These are phyloP conservation scores for Pseudisothecium myosuroides DNA, from an alignment of 225 moss, liverwort and hornwort genomes.

Conservation along the genomic window DNA sequence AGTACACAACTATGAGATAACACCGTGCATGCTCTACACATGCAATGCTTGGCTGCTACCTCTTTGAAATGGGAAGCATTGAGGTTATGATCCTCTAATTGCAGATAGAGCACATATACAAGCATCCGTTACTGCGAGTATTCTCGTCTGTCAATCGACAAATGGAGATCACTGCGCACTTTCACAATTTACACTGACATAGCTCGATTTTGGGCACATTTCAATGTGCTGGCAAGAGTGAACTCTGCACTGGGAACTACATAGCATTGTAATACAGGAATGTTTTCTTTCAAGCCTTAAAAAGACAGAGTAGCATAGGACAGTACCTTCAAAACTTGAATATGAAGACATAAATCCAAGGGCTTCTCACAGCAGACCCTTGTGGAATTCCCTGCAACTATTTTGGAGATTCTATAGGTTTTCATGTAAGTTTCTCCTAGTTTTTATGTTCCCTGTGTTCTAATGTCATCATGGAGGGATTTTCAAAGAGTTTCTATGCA, in stretches of 20 bases:
- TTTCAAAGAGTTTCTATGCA: too few species aligned
- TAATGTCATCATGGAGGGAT: too few species aligned
- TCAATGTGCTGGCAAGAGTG: background rate
- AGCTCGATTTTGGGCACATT: background rate
- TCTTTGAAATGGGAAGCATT: background rate
- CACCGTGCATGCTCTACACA: too few species aligned
- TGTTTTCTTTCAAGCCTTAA: background rate
- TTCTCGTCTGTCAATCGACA: background rate
- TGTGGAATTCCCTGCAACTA: too few species aligned
- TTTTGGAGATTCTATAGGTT: too few species aligned
- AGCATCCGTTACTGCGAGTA: background rate
- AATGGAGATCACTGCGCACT: background rate
- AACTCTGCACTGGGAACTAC: background rate
- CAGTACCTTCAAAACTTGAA: background rate
- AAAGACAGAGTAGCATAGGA: background rate
- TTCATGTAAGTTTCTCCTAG: too few species aligned
- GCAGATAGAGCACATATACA: background rate
- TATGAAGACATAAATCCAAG: background rate
- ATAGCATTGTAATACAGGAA: background rate
- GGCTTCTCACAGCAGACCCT: too few species aligned
- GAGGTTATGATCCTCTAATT: background rate
- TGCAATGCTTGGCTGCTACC: background rate
- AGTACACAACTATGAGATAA: background rate
- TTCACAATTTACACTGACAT: background rate
- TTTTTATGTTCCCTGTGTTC: too few species aligned